Evolutionary conservation across 169 alveolate species (phyloP).

Genomic region (Toxoplasma gondii): DNA sequence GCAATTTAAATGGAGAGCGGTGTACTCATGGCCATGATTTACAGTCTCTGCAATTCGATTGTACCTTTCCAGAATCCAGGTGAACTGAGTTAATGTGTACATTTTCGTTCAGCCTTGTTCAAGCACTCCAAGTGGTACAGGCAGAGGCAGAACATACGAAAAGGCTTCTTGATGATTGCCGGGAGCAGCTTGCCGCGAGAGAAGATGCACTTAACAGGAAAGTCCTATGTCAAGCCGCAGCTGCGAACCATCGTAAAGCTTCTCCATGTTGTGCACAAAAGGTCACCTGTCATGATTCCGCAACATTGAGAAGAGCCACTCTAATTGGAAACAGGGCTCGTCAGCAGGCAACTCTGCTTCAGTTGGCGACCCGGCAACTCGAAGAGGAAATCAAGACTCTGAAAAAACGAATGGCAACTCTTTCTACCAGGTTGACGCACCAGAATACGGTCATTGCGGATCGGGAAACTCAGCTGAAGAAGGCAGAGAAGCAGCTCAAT

Average conservation of each 20-base stretch:
- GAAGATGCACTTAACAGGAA: constrained; percentile 28
- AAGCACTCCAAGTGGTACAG: not conserved
- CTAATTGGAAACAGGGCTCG: not conserved
- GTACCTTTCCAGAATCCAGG: too few species aligned
- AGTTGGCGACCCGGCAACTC: not conserved
- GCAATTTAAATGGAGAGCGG: too few species aligned
- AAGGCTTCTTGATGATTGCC: not conserved
- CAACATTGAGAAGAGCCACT: not conserved
- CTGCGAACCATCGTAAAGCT: not conserved
- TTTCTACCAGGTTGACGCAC: not conserved
- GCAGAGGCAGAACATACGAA: not conserved
- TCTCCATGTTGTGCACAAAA: not conserved
- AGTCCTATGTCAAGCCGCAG: not conserved
- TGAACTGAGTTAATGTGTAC: not conserved
- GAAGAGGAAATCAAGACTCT: not conserved
- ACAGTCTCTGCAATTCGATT: too few species aligned
- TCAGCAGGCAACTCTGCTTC: not conserved
- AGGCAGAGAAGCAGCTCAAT: not conserved
- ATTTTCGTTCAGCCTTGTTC: not conserved
- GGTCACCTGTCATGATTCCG: not conserved
- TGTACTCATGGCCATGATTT: too few species aligned
- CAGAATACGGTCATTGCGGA: not conserved
- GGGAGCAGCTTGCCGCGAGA: constrained; percentile 1
- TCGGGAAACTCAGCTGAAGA: not conserved
- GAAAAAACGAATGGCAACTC: not conserved